Evolutionary conservation across 257 asterid species (phyloP).

Genomic region (Fraxinus anomala): DNA sequence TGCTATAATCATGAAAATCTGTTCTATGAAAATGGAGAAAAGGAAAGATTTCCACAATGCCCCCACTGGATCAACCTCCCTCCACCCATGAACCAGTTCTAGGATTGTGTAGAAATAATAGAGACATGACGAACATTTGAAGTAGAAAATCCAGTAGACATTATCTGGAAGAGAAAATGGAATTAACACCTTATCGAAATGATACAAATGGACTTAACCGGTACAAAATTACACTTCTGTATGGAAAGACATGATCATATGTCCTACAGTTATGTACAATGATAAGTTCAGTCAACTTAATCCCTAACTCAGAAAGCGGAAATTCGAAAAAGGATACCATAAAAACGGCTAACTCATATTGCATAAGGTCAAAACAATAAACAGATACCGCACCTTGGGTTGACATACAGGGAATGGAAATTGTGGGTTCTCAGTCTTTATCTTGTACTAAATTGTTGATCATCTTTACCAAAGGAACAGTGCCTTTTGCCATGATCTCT

Average conservation of each 20-base stretch:
- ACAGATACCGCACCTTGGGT: neutral
- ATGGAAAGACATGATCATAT: neutral
- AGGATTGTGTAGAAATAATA: too few species aligned
- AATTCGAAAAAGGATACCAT: neutral
- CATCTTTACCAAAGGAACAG: slow-evolving; percentile 77
- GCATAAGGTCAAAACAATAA: neutral
- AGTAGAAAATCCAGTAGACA: neutral
- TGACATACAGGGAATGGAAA: neutral
- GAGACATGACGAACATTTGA: neutral
- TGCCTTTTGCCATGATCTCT: slow-evolving; percentile 92
- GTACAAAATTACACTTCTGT: neutral
- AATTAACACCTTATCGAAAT: too few species aligned
- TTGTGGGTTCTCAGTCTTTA: slow-evolving; percentile 42
- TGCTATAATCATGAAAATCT: too few species aligned
- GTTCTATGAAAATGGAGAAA: too few species aligned
- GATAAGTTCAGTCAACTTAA: neutral
- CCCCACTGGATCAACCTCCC: too few species aligned
- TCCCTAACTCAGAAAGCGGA: neutral
- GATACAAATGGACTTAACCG: neutral
- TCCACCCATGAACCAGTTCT: too few species aligned
- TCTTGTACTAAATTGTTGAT: slow-evolving; percentile 71
- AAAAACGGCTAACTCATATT: neutral
- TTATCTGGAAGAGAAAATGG: too few species aligned
- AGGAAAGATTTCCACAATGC: too few species aligned
- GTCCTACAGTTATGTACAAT: neutral